phyloP scores from a whole-genome alignment of 352 stramenopile genomes.

The Pythium plurisporium region DNA sequence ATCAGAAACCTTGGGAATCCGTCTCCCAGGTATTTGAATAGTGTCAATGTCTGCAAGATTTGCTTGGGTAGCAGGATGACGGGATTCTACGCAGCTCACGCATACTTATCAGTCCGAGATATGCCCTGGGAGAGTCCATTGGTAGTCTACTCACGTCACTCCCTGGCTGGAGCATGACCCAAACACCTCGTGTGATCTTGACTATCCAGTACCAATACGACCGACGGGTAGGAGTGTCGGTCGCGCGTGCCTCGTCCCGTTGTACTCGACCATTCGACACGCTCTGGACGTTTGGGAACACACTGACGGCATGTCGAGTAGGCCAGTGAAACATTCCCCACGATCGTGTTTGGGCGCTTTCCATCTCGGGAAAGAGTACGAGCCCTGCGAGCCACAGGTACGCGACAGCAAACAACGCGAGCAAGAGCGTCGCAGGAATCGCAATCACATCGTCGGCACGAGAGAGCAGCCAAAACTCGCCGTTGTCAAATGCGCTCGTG shows the following conservation, averaged over 20 bases:
- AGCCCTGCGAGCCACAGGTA: slow-evolving; percentile 26
- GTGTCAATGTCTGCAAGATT: slow-evolving; percentile 39
- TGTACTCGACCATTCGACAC: no score
- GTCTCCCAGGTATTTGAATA: slow-evolving; percentile 35
- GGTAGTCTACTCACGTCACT: no score
- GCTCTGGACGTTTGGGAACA: no score
- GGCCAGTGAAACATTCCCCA: not conserved
- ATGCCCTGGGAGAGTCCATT: no score
- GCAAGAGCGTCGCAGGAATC: not conserved
- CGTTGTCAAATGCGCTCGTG: slow-evolving; percentile 8
- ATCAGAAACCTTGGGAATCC: slow-evolving; percentile 38
- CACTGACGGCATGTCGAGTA: no score
- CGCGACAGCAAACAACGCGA: slow-evolving; percentile 1
- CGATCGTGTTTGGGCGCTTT: no score
- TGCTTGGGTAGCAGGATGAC: slow-evolving; percentile 42
- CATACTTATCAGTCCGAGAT: not conserved
- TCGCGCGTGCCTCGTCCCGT: no score
- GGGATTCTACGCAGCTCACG: slow-evolving; percentile 18
- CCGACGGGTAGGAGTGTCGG: no score
- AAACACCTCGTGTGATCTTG: no score
- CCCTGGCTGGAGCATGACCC: no score
- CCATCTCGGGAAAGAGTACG: no score
- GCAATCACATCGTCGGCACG: not conserved
- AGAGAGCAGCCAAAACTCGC: slow-evolving; percentile 20
- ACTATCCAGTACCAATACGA: no score